Conservation (phyloP, 1,284 basidiomycete species). For the Cystobasidium sp. region DNA sequence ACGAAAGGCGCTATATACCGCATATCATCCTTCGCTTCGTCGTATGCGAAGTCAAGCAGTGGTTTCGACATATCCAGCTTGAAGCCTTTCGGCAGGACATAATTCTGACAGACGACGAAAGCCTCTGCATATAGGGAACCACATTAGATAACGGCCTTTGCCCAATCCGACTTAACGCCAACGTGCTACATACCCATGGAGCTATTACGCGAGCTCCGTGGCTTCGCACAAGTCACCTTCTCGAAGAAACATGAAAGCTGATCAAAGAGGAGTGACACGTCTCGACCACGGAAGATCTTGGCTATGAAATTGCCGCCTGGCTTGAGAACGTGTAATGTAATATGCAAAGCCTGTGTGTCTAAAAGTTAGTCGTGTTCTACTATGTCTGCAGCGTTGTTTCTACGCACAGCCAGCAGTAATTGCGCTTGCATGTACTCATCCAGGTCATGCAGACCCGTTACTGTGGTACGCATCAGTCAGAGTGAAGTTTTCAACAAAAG, state of each 20-base stretch:
- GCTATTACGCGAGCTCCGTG: conserved; percentile 55
- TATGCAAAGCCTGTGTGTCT: conserved; percentile 60
- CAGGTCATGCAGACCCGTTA: conserved; percentile 65
- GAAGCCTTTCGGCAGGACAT: conserved; percentile 55
- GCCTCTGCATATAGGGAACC: conserved; percentile 58
- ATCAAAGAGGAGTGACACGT: conserved; percentile 60
- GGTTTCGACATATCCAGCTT: conserved; percentile 51
- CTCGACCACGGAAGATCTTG: conserved; percentile 64
- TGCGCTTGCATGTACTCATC: conserved; percentile 66
- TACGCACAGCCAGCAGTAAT: conserved; percentile 60
- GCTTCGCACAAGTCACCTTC: conserved; percentile 57
- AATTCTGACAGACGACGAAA: conserved; percentile 63
- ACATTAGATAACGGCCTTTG: neutral
- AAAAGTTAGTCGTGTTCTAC: neutral
- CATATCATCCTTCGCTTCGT: conserved; percentile 47
- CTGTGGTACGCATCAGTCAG: conserved; percentile 51
- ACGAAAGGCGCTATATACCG: conserved; percentile 54
- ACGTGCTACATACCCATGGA: conserved; percentile 50
- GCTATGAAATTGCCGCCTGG: conserved; percentile 63
- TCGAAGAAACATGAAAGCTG: conserved; percentile 61
- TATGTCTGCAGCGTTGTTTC: neutral
- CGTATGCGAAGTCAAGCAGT: conserved; percentile 51
- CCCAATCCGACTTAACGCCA: too few species aligned
- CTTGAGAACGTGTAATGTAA: conserved; percentile 62
- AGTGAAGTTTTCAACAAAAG: conserved; percentile 2